These are phyloP conservation scores for Erodium chrysanthum DNA, from an alignment of 441 rosid genomes.

Conservation along the genomic window DNA sequence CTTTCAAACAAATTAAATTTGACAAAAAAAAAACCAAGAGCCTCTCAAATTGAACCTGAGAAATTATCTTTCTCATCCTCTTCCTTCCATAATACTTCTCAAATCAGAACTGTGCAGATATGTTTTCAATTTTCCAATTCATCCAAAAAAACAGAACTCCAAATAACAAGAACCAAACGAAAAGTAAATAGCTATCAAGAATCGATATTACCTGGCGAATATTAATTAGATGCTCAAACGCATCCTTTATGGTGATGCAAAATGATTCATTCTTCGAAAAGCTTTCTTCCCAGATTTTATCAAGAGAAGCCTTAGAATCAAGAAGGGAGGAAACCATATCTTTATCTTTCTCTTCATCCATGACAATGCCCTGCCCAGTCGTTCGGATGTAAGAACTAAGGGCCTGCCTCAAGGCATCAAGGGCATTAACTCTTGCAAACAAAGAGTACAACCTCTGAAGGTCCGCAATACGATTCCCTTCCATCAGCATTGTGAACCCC, in stretches of 20 bases:
- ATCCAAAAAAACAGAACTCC: too few species aligned
- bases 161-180: background rate
- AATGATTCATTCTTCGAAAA: slow-evolving; percentile 81
- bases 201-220: slow-evolving; percentile 68
- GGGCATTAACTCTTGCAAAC: slow-evolving; percentile 68
- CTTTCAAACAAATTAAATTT: background rate
- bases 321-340: slow-evolving; percentile 82
- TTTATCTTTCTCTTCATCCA: slow-evolving; percentile 99
- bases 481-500: slow-evolving; percentile 90
- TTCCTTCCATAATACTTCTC: background rate
- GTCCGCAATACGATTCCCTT: slow-evolving; percentile 85
- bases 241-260: slow-evolving; percentile 82
- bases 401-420: slow-evolving; percentile 80
- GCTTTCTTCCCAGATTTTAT: slow-evolving; percentile 85
- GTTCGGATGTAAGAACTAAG: slow-evolving; percentile 66
- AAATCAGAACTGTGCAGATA: background rate
- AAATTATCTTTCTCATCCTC: background rate
- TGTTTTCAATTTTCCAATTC: background rate
- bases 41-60: background rate
- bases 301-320: slow-evolving; percentile 86
- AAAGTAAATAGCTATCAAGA: slow-evolving; percentile 10
- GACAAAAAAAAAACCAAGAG: too few species aligned
- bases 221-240: slow-evolving; percentile 90
- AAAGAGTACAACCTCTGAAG: slow-evolving; percentile 70
- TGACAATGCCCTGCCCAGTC: slow-evolving; percentile 70